Conservation (phyloP, 441 rosid genomes). For the Erodium moschatum region DNA sequence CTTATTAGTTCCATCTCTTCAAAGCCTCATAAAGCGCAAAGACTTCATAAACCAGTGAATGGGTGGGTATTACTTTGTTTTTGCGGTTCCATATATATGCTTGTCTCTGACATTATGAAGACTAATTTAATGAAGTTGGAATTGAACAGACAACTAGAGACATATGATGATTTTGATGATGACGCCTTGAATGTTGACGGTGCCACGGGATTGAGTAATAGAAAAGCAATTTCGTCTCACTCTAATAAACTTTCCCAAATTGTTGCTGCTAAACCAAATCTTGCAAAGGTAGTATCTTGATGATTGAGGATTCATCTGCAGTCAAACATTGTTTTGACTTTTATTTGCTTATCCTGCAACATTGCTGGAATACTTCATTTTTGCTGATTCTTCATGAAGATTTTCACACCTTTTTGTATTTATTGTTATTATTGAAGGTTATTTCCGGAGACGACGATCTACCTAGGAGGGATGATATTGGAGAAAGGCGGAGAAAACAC, state of each 20-base stretch:
- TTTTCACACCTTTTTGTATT: neutral
- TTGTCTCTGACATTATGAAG: conserved; percentile 17
- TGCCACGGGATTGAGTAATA: conserved; percentile 26
- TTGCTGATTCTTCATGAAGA: neutral
- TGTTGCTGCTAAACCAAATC: conserved; percentile 40
- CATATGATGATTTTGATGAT: conserved; percentile 73
- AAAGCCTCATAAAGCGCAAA: conserved; percentile 42
- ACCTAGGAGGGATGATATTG: conserved; percentile 86
- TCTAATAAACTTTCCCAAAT: conserved; percentile 44
- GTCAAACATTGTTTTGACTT: too few species aligned
- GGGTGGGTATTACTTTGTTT: conserved; percentile 26
- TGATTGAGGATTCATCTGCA: too few species aligned
- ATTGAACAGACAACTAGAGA: conserved; percentile 58
- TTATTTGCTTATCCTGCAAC: neutral
- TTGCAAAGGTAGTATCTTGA: conserved; percentile 42
- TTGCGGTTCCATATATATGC: conserved; percentile 2
- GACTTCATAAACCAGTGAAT: conserved; percentile 42
- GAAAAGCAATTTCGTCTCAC: conserved; percentile 20
- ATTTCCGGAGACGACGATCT: conserved; percentile 81
- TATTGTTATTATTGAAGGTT: conserved; percentile 31
- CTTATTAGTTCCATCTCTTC: conserved; percentile 34
- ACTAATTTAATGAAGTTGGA: conserved; percentile 16
- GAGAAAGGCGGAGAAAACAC: conserved; percentile 78
- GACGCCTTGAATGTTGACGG: conserved; percentile 41
- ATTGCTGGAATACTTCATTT: neutral